Evolutionary conservation across 768 basidiomycete species (phyloP), one percentile per base, ranked within the genome.

Genomic region (Collybia sordida): DNA sequence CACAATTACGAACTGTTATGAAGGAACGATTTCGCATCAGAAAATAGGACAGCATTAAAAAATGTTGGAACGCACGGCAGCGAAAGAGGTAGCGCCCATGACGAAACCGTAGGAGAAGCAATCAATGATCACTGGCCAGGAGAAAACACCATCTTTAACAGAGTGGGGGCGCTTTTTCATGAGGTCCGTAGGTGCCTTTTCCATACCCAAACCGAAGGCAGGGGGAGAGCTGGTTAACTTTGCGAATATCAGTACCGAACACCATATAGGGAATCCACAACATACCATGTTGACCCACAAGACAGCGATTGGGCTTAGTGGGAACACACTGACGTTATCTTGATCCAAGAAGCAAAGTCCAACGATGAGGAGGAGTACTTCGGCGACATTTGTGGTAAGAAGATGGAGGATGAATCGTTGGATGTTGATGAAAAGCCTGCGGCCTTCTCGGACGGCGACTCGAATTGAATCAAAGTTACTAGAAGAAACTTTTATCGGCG

Each of bases 391-490:
- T 35, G 63, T 75, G 8, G 77, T 68, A 6, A 83, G 59, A 1
- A 85, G 69, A 54, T 82, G 80, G 14, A 82, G 64, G 24, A 81
- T 68, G 59, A 83, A 83, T 49, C 78, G 73, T 42, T 75, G 72
- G 50, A 85, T 77, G 64, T 83, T 83, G 49, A 72, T 70, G 65
- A 83, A 78, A 4, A 80, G 67, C n/a, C 79, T 73, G 47, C 82
- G 75, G 31, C 81, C 82, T 63, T 82, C 79, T 49, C 72, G 65
- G 55, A 82, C 73, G 3, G 81, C 82, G 43, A 78, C 73, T n/a
- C 74, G 72, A 54, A 85, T 83, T 15, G 80, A 81, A 37, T 80
- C 76, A 59, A 85, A 83, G 64, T 83, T 81, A 59, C 71, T 72
- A 35, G 8, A 24, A 21, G 12, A 37, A 23, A 31, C 9, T 12